Base-by-base conservation (phyloP, 164 flowering plant species). In the Platanus orientalis region DNA sequence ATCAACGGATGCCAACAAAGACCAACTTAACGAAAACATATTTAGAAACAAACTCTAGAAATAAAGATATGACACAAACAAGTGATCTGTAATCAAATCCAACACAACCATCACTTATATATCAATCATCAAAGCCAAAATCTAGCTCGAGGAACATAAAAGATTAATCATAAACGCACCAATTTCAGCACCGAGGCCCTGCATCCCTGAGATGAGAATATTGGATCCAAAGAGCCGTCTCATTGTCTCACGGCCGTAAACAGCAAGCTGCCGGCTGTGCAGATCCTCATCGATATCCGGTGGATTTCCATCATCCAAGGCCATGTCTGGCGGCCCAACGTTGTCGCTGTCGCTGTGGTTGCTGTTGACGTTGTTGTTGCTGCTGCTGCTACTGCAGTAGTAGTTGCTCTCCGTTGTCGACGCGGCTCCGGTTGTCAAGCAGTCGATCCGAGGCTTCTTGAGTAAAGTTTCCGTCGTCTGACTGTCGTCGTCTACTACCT, bases 211-310 rank as follows among this genome's bases (percentile, higher is more conserved):
- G 57, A 94, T 61, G 44, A 94, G 96, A 56, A 91, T 73, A 65
- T 88, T 89, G 11, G 99, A 83, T 0, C 83, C 95, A 64, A 89
- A 91, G 24, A 91, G 83, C 60, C 90, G 63, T 54, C 96, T 69
- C 99, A 94, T 91, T 0, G 99, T 89, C 81, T 91, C 96, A 14
- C 99, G 81, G 3, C 99, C 99, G 52, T 94, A 91, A 52, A 91
- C 97, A 0, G 96, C 97, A 16, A 91, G 95, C 85, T 94, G 97
- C 20, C 97, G 72, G 70, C 99, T 88, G 74, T 91, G 96, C 53
- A 94, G 88, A 79, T 94, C 99, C 78, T 94, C 96, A 49, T 94
- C 96, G 6, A 91, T 94, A 19, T 85, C 95, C 2, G 64, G 36
- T 32, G 76, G 73, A 60, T 74, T 81, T 0, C 79, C 57, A 48